A percentile compares a stretch with the other conserved stretches of the same genome.
These are phyloP conservation scores for Parasitella parasitica DNA, from an alignment of 371 early-diverging fungal genomes.

Conservation along the genomic window DNA sequence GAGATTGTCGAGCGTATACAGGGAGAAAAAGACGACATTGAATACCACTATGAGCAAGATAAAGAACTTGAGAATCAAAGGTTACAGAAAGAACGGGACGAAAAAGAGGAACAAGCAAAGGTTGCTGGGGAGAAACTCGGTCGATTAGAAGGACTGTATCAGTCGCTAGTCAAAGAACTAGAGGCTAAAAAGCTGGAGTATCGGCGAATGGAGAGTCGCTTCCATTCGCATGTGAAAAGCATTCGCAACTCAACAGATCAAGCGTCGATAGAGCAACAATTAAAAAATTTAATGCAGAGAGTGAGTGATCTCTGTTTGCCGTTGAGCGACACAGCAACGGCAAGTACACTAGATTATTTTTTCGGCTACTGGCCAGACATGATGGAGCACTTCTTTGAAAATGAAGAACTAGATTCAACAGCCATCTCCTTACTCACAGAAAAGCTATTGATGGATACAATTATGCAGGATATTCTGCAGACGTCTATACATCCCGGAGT, in stretches of 20 bases:
- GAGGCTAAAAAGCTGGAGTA: conserved; percentile 29
- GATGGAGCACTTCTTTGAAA: conserved; percentile 1
- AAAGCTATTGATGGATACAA: conserved; percentile 22
- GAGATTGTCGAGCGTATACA: conserved; percentile 41
- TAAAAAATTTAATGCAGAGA: background rate
- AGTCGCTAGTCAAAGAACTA: conserved; percentile 21
- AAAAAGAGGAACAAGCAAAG: conserved; percentile 3
- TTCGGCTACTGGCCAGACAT: conserved; percentile 22
- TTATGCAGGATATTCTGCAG: conserved; percentile 21
- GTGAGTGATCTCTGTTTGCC: background rate
- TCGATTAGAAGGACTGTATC: conserved; percentile 13
- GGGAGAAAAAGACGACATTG: conserved; percentile 24
- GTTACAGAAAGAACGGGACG: conserved; percentile 3
- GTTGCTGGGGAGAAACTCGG: background rate
- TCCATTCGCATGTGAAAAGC: conserved; percentile 28
- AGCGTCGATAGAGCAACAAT: background rate
- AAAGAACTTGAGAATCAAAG: background rate
- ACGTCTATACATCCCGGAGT: conserved; percentile 37
- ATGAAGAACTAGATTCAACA: conserved; percentile 4
- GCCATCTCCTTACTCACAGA: conserved; percentile 25
- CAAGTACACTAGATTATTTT: conserved; percentile 7
- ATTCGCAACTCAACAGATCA: background rate
- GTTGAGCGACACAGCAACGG: background rate
- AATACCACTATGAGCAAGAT: conserved; percentile 15
- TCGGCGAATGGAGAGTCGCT: conserved; percentile 37